A percentile compares a stretch with the other conserved stretches of the same genome.
Conservation (phyloP, 139 green algal species). For the Haematococcus lacustris region DNA sequence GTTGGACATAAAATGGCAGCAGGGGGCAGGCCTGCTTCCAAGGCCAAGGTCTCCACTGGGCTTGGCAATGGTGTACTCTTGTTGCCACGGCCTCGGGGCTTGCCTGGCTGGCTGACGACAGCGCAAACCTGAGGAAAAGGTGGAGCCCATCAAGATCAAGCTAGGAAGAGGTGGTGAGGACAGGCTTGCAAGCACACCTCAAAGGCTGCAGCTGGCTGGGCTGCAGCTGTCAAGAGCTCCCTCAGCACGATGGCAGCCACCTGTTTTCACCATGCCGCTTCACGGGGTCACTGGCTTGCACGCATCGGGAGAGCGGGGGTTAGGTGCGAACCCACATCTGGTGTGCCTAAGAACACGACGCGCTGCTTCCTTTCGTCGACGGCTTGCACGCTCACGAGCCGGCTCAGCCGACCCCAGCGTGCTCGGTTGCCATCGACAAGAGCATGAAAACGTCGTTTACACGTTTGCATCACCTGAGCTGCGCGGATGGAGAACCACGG, state of each 20-base stretch:
- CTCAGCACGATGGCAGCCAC: slow-evolving; percentile 69
- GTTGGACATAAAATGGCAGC: slow-evolving; percentile 44
- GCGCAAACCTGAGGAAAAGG: slow-evolving; percentile 43
- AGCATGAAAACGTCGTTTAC: no score
- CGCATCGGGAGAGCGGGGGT: no score
- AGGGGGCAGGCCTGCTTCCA: slow-evolving; percentile 27
- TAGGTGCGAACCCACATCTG: slow-evolving; percentile 49
- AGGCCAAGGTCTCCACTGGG: slow-evolving; percentile 55
- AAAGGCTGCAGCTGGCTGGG: slow-evolving; percentile 37
- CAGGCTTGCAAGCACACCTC: slow-evolving; percentile 34
- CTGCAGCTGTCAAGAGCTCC: slow-evolving; percentile 50
- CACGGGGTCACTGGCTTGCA: no score
- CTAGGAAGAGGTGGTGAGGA: background rate
- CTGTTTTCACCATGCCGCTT: no score
- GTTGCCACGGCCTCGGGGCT: slow-evolving; percentile 60
- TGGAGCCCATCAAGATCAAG: background rate
- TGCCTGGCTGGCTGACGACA: slow-evolving; percentile 78
- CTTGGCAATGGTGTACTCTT: slow-evolving; percentile 48
- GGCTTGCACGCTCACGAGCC: no score
- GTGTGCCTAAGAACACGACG: slow-evolving; percentile 82
- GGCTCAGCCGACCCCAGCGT: no score
- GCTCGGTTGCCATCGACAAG: no score
- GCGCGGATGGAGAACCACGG: no score
- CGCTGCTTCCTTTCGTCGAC: no score
- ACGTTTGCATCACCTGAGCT: no score